Evolutionary conservation across 352 stramenopile genomes (phyloP), one percentile per base, ranked within the genome.

Genomic region (Phytophthora crassamura): DNA sequence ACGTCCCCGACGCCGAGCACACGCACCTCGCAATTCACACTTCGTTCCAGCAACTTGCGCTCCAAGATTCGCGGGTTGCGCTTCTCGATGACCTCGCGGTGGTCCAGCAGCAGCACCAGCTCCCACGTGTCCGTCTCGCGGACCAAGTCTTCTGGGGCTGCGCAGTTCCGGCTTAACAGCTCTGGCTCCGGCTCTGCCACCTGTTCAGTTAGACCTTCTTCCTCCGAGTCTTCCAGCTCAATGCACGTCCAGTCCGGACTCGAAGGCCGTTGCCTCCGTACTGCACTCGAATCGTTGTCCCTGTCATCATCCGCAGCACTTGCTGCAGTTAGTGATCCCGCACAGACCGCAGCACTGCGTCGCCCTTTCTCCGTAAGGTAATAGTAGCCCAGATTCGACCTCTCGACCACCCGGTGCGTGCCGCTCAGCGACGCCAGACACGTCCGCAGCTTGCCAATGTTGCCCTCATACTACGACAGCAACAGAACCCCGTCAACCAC

Each of bases 1-100:
- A 93, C 80, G 45, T 95, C 88, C 14, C 88, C 88, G 5, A 95
- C 82, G 11, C 88, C 79, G 40, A 95, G 72, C 4, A 71, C 70
- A 6, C 88, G 78, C 41, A 95, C 86, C 67, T 95, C 86, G n/a
- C 88, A 95, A 6, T 83, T 91, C 2, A 95, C 84, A 34, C 85
- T 82, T 11, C 54, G 60, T 45, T 95, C 88, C 7, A 92, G 66
- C n/a, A 95, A 60, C 30, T 94, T 95, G 22, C 85, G 79, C 42
- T 95, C 88, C 8, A 95, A 51, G 40, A 94, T 88, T 33, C 75
- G 74, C 20, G 81, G 82, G 47, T 93, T 94, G 16, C 80, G 75
- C 4, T 84, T 70, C 40, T 88, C 91, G 7, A 93, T 63, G 18
- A 94, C 74, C 59, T 95, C 88, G 11, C 88, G 85, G 59, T 95